Evolutionary conservation across 768 basidiomycete genomes (phyloP).

Genomic region (Amanita pallidorosea): DNA sequence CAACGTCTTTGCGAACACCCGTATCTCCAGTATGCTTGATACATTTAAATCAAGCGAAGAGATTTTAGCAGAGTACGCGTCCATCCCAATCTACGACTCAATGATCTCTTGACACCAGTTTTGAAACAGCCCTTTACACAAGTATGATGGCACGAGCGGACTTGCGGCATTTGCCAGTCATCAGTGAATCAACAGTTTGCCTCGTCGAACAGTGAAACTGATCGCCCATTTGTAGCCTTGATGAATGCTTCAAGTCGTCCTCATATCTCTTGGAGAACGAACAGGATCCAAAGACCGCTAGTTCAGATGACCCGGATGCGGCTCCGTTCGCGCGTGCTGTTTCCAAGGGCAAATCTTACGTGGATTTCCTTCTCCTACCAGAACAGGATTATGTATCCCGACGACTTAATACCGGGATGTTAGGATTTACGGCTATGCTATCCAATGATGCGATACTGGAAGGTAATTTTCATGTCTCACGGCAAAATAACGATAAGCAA

Average conservation of each 20-base stretch:
- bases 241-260: conserved; percentile 14
- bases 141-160: conserved; percentile 17
- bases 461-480: conserved; percentile 7
- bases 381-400: conserved; percentile 16
- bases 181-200: conserved; percentile 7
- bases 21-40: conserved; percentile 12
- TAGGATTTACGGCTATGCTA: conserved; percentile 12
- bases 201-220: background rate
- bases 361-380: conserved; percentile 11
- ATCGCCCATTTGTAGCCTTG: conserved; percentile 8
- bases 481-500: background rate
- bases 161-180: conserved; percentile 17
- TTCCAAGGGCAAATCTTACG: conserved; percentile 8
- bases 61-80: background rate
- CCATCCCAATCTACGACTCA: background rate
- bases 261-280: conserved; percentile 17
- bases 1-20: conserved; percentile 15
- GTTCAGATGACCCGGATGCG: conserved; percentile 11
- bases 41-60: conserved; percentile 3
- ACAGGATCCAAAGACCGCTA: conserved; percentile 11
- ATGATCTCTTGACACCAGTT: background rate
- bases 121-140: conserved; percentile 15
- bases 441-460: conserved; percentile 10
- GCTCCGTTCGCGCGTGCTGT: conserved; percentile 13
- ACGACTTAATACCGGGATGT: conserved; percentile 17